Evolutionary conservation across 768 basidiomycete genomes (phyloP).

Genomic region (Collybiopsis confluens): DNA sequence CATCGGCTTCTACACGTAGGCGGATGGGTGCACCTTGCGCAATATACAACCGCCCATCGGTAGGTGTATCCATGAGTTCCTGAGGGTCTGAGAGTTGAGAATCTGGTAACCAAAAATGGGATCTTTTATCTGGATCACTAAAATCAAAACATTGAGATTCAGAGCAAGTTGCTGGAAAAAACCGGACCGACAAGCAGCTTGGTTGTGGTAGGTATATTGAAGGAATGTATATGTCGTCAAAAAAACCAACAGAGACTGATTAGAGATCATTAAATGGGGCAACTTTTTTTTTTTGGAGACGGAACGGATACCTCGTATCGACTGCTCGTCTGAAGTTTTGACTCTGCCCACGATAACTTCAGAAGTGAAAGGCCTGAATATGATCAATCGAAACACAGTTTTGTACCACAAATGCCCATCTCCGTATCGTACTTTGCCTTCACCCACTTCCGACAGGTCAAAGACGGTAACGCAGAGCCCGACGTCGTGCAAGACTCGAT

Average conservation of each 20-base stretch:
- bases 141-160: not conserved
- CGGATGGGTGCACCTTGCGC: slow-evolving; percentile 74
- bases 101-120: slow-evolving; percentile 79
- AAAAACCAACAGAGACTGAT: slow-evolving; percentile 84
- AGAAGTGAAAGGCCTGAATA: slow-evolving; percentile 87
- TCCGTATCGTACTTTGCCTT: slow-evolving; percentile 91
- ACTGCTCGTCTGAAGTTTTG: slow-evolving; percentile 79
- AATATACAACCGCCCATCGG: slow-evolving; percentile 72
- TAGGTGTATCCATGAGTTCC: slow-evolving; percentile 67
- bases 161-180: not conserved
- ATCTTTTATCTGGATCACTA: slow-evolving; percentile 79
- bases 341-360: slow-evolving; percentile 91
- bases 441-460: slow-evolving; percentile 80
- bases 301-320: slow-evolving; percentile 66
- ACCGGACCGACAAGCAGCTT: slow-evolving; percentile 62
- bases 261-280: slow-evolving; percentile 1
- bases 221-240: slow-evolving; percentile 90
- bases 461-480: slow-evolving; percentile 90
- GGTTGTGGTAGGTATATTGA: slow-evolving; percentile 76
- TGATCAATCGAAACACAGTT: slow-evolving; percentile 82
- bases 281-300: not conserved
- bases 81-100: slow-evolving; percentile 47
- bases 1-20: slow-evolving; percentile 74
- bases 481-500: slow-evolving; percentile 84
- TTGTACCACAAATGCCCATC: slow-evolving; percentile 96